These are phyloP conservation scores for Trypanosoma vivax DNA, from an alignment of 208 protist genomes.

Conservation along the genomic window DNA sequence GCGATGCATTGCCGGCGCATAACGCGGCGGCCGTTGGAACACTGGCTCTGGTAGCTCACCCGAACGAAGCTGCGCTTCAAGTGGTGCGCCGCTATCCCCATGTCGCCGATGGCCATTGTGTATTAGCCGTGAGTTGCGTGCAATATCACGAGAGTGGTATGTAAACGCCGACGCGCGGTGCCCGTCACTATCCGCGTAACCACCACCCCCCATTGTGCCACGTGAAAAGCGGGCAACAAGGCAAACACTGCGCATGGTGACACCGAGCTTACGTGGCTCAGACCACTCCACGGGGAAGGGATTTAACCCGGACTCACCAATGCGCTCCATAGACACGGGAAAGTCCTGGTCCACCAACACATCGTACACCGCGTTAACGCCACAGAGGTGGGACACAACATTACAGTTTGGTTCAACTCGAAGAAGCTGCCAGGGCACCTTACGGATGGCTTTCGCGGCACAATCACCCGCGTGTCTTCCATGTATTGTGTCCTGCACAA, in stretches of 20 bases:
- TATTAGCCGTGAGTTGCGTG: conserved; percentile 62
- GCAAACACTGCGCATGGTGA: conserved; percentile 78
- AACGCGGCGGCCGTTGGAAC: conserved; percentile 66
- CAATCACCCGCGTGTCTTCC: conserved; percentile 48
- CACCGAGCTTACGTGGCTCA: conserved; percentile 76
- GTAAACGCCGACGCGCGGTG: conserved; percentile 43
- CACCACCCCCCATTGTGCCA: conserved; percentile 71
- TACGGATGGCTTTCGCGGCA: conserved; percentile 31
- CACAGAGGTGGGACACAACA: conserved; percentile 71
- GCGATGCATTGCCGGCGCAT: conserved; percentile 72
- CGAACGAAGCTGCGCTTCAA: conserved; percentile 64
- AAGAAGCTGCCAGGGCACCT: conserved; percentile 65
- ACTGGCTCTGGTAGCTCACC: conserved; percentile 60
- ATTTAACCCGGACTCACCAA: conserved; percentile 79
- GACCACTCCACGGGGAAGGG: conserved; percentile 86
- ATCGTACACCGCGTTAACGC: conserved; percentile 72
- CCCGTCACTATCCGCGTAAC: conserved; percentile 52
- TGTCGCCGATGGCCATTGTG: conserved; percentile 45
- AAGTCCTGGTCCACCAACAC: conserved; percentile 88
- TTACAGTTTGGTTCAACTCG: conserved; percentile 64
- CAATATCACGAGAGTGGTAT: conserved; percentile 56
- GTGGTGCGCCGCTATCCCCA: conserved; percentile 49
- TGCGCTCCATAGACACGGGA: conserved; percentile 65
- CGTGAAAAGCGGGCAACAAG: conserved; percentile 69
- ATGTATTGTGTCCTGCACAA: conserved; percentile 53